These are phyloP conservation scores for Saccharomyces mikatae DNA, from an alignment of 805 yeast genomes.

Conservation along the genomic window DNA sequence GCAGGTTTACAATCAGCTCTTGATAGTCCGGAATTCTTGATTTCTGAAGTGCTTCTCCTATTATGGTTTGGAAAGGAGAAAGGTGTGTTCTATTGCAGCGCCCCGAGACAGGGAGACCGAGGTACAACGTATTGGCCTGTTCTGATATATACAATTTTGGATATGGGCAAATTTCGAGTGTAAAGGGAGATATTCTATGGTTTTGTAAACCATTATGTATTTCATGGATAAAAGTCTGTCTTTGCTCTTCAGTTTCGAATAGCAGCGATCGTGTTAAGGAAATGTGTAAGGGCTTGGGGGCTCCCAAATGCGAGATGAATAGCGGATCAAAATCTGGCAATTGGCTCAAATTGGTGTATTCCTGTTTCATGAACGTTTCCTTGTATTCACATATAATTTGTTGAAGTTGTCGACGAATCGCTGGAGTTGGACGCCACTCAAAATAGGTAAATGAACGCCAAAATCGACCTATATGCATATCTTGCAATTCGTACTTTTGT, in stretches of 20 bases:
- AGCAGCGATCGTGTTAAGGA: conserved; percentile 15
- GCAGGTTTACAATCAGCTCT: background rate
- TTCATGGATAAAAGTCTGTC: conserved; percentile 8
- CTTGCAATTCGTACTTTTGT: conserved; percentile 3
- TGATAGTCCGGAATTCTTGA: background rate
- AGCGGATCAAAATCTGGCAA: conserved; percentile 17
- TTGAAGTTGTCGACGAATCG: conserved; percentile 12
- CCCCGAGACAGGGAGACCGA: background rate
- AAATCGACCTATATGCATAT: background rate
- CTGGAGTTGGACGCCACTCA: conserved; percentile 18
- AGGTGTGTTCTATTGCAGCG: background rate
- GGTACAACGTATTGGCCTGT: background rate
- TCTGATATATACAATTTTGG: background rate
- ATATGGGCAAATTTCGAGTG: background rate
- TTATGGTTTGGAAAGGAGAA: background rate
- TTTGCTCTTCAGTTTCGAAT: conserved; percentile 6
- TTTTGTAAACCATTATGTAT: conserved; percentile 1
- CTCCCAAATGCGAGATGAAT: conserved; percentile 18
- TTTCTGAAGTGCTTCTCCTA: background rate
- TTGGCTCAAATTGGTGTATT: background rate
- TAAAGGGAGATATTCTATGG: background rate
- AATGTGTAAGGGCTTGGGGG: conserved; percentile 25
- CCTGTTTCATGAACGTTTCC: conserved; percentile 1
- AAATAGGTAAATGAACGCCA: conserved; percentile 20
- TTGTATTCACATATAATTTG: conserved; percentile 7